phyloP scores from a whole-genome alignment of 23 red algal genomes.

The Gracilaria domingensis region DNA sequence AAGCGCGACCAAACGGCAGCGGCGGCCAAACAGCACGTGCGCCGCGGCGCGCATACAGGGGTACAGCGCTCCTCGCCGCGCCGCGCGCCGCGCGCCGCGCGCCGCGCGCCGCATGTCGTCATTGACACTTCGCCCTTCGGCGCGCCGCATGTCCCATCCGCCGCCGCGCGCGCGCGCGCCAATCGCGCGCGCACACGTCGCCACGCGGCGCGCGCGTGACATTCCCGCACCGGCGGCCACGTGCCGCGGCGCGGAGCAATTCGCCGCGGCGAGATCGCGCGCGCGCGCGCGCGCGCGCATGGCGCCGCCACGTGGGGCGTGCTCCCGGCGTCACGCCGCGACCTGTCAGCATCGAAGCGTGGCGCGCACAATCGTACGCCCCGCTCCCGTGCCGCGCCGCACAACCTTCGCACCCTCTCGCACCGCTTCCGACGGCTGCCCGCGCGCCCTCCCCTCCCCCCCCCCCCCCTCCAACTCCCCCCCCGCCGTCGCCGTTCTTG shows the following conservation, averaged over 20 bases:
- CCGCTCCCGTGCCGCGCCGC: background rate
- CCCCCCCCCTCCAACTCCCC: slow-evolving; percentile 1
- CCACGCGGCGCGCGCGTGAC: background rate
- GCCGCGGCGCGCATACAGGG: background rate
- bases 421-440: background rate
- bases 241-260: background rate
- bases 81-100: background rate
- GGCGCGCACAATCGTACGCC: slow-evolving; percentile 12
- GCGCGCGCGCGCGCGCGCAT: no score
- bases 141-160: background rate
- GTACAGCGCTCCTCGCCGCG: background rate
- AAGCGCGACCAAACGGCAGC: slow-evolving; percentile 1
- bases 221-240: background rate
- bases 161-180: background rate
- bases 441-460: background rate
- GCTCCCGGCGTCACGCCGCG: slow-evolving; percentile 32
- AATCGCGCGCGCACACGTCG: background rate
- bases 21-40: background rate
- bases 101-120: background rate
- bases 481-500: background rate
- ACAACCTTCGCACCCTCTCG: slow-evolving; percentile 4
- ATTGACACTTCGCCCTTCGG: background rate
- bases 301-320: slow-evolving; percentile 27
- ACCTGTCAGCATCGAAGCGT: slow-evolving; percentile 15
- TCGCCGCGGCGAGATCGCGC: background rate